Evolutionary conservation across 768 basidiomycete genomes (phyloP), one percentile per base, ranked within the genome.

Genomic region (Leccinellum albellum): DNA sequence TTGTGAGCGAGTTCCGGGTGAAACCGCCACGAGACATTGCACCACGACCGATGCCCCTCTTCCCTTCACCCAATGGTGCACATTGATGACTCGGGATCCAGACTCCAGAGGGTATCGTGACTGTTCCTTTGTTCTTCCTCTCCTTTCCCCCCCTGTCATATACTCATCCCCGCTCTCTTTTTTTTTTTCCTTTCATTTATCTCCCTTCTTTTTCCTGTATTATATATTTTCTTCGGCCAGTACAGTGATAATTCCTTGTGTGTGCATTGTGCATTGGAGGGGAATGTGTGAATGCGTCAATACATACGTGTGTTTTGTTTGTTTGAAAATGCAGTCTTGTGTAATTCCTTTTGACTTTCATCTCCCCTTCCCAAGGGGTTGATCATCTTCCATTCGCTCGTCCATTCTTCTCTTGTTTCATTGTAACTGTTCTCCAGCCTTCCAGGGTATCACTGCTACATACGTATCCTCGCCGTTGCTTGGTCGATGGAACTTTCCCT

Each of bases 1-100:
- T 92, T 58, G 76, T 82, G 60, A 75, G 80, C 66, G 86, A 91
- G 71, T 90, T 93, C 78, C 84, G 90, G 56, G 82, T 93, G 58
- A 90, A 88, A 65, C 87, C 86, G 7, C 88, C 83, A 28, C 79
- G 83, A 69, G 85, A 81, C 17, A 63, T 57, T 50, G 66, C 64
- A 23, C 65, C 68, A 29, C 75, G 73, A 32, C 70, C 77, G 4
- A 69, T 73, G n/a, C 73, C 73, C 9, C 66, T 75, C 24, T 77
- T 79, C 62, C 69, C 73, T 21, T 70, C 72, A 51, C 70, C 74
- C 52, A 76, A 75, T 32, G 73, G 75, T 54, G 64, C 67, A 57
- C 70, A 70, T 57, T 69, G 59, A 64, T 31, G 57, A 51, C 32
- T n/a, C 32, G 40, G 37, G 44, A 21, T 31, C 17, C 35, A 45